Evolutionary conservation across 108 stramenopile genomes (phyloP).

Genomic region (Aureococcus anophagefferens): DNA sequence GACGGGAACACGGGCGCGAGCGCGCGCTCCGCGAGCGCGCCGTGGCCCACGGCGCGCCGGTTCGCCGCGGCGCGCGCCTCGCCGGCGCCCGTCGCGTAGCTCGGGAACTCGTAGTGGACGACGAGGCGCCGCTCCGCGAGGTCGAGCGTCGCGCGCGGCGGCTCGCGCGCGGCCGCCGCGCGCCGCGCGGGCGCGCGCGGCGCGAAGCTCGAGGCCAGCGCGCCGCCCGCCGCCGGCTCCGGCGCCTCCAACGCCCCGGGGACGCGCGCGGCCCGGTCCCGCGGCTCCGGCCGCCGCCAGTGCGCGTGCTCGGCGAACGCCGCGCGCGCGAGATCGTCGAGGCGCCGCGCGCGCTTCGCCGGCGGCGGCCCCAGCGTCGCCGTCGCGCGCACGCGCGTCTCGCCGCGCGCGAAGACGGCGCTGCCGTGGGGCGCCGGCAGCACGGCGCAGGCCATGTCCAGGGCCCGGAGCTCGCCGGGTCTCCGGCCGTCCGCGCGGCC

Average conservation of each 20-base stretch:
- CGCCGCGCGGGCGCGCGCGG: too few species aligned
- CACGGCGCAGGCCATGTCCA: neutral
- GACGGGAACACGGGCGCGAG: slow-evolving; percentile 65
- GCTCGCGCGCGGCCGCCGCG: neutral
- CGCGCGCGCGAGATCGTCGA: neutral
- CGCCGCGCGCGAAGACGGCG: neutral
- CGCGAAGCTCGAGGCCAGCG: too few species aligned
- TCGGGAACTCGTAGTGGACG: slow-evolving; percentile 79
- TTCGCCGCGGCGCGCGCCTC: slow-evolving; percentile 38
- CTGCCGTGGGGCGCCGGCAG: neutral
- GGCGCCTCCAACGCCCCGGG: too few species aligned
- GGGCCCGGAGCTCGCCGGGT: neutral
- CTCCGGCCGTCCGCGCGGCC: neutral
- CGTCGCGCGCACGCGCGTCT: neutral
- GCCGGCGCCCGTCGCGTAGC: slow-evolving; percentile 52
- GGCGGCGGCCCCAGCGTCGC: neutral
- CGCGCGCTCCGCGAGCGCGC: slow-evolving; percentile 73
- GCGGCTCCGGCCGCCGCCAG: neutral
- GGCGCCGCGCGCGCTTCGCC: neutral
- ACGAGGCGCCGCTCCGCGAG: slow-evolving; percentile 3
- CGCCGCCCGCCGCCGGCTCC: too few species aligned
- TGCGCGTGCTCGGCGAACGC: neutral
- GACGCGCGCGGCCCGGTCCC: too few species aligned
- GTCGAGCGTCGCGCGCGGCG: neutral
- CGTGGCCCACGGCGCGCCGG: slow-evolving; percentile 65